Evolutionary conservation across 495 filamentous ascomycete genomes (phyloP).

Genomic region (Neurospora pannonica): DNA sequence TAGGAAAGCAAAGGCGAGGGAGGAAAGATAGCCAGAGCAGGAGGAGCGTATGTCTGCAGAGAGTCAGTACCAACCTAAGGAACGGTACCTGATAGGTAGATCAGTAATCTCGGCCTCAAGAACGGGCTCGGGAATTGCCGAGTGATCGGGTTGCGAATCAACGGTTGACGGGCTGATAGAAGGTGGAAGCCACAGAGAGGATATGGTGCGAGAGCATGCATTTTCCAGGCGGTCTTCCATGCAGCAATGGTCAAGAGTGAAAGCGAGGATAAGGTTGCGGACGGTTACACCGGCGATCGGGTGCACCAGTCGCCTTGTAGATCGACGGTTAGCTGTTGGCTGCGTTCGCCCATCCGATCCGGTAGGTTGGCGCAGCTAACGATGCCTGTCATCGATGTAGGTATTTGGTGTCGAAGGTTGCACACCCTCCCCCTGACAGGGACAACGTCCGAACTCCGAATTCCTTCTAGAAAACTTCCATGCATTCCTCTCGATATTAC

Average conservation of each 20-base stretch:
- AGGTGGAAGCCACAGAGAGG: background rate
- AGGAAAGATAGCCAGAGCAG: background rate
- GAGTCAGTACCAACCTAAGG: background rate
- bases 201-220: background rate
- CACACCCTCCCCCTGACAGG: background rate
- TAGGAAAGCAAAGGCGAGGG: background rate
- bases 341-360: background rate
- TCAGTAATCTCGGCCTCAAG: background rate
- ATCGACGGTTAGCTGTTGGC: background rate
- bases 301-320: background rate
- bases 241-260: background rate
- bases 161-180: background rate
- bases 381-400: background rate
- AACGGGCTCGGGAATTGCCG: background rate
- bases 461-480: slow-evolving; percentile 13
- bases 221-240: background rate
- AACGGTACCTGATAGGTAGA: background rate
- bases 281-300: background rate
- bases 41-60: background rate
- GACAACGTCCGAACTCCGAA: background rate
- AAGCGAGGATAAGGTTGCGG: background rate
- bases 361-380: background rate
- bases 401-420: background rate
- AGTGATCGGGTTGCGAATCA: background rate
- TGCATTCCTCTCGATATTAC: slow-evolving; percentile 8